Evolutionary conservation across 73 alveolate species (phyloP), one percentile per base, ranked within the genome.

Genomic region (Durusdinium trenchii): DNA sequence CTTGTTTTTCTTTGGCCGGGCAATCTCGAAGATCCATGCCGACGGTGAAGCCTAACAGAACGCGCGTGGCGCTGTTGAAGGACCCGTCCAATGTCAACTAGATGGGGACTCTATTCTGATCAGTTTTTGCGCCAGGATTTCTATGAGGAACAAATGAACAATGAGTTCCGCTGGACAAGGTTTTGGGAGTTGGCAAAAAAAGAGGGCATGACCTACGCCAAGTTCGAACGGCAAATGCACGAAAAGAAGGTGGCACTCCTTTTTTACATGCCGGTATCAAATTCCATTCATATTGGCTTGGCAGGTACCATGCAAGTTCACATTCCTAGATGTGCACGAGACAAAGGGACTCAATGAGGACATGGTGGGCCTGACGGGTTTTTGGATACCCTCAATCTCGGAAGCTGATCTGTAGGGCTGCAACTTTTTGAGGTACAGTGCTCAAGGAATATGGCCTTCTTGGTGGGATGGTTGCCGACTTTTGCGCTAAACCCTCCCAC

Each of bases 231-330:
- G 90, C 40, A 16, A 3, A 43, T 79, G 38, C 3, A 18, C 3
- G 14, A 0, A 0, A 47, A 46, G 20, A 45, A 79, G 90, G 90
- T 79, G 90, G 43, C 9, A 6, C 38, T 20, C 12, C 14, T 2
- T 76, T 3, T 20, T 36, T 71, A 6, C 6, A n/a, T n/a, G n/a
- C n/a, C n/a, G n/a, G n/a, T n/a, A n/a, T n/a, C n/a, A n/a, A n/a
- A n/a, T n/a, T n/a, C n/a, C 84, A 28, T 32, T 3, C 3, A 20
- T 28, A n/a, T 38, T 28, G 51, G 52, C 10, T 42, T 14, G 90
- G 48, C 90, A 79, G 90, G 69, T 79, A 45, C 90, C 90, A 7
- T 43, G 45, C 12, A 48, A 79, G 62, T 79, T 79, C 36, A 1
- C 69, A 3, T 79, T 79, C 67, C 4, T 79, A 16, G 90, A 79